These are phyloP conservation scores for Colletotrichum lentis DNA, from an alignment of 2,329 filamentous ascomycete species.

Conservation along the genomic window DNA sequence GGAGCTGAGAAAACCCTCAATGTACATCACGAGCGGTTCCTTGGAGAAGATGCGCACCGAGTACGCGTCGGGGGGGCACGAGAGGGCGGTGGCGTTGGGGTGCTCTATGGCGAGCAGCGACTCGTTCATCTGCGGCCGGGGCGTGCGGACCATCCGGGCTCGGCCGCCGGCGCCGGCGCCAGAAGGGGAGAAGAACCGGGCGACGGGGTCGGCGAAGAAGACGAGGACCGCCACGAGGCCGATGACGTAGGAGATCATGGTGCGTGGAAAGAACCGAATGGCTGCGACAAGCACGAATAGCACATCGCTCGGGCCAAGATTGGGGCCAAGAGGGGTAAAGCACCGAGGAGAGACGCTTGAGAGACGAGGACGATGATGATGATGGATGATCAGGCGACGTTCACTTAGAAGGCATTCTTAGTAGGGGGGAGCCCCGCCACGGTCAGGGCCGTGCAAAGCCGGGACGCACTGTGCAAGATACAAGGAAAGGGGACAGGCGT, in stretches of 20 bases:
- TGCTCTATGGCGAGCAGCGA: constrained; percentile 60
- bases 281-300: neutral
- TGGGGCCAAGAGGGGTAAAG: neutral
- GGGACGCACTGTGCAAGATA: neutral
- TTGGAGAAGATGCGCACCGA: constrained; percentile 57
- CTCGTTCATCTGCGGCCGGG: constrained; percentile 59
- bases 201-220: constrained; percentile 56
- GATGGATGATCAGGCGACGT: neutral
- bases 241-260: constrained; percentile 58
- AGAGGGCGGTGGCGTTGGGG: constrained; percentile 47
- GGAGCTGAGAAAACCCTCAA: constrained; percentile 59
- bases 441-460: constrained; percentile 9
- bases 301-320: neutral
- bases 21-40: constrained; percentile 62
- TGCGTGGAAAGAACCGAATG: neutral
- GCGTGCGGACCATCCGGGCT: constrained; percentile 44
- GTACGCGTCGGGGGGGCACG: constrained; percentile 54
- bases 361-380: neutral
- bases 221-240: constrained; percentile 53
- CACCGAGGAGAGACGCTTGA: neutral
- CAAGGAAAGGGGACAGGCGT: no score
- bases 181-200: constrained; percentile 47
- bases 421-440: constrained; percentile 1
- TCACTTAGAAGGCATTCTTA: neutral
- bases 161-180: constrained; percentile 13